phyloP scores from a whole-genome alignment of 2,329 filamentous ascomycete species.

The Penicillium nordicum region DNA sequence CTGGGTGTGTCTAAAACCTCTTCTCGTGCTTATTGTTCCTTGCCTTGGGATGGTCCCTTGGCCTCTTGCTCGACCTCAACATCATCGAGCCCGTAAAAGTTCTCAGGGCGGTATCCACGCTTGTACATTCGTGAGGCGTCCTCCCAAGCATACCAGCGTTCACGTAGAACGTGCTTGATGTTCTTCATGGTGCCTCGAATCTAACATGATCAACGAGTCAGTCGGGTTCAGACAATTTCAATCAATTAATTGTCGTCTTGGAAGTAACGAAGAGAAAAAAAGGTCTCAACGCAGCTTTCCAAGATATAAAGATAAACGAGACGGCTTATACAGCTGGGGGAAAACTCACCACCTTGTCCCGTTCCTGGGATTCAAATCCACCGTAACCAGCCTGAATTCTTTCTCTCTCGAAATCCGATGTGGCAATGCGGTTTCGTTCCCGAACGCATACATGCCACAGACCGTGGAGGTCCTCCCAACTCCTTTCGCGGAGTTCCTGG shows the following conservation, averaged over 20 bases:
- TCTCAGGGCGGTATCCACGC: conserved; percentile 35
- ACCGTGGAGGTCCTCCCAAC: conserved; percentile 86
- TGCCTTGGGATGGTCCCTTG: not conserved
- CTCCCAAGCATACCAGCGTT: conserved; percentile 80
- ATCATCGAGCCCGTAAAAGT: conserved; percentile 21
- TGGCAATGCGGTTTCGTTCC: conserved; percentile 86
- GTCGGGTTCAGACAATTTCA: not conserved
- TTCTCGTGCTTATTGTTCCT: not conserved
- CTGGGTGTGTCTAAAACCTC: not conserved
- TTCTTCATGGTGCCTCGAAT: conserved; percentile 71
- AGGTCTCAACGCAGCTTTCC: not conserved
- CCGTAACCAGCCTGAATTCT: conserved; percentile 71
- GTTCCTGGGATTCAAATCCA: conserved; percentile 59
- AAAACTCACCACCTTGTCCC: conserved; percentile 64
- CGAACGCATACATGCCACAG: conserved; percentile 94
- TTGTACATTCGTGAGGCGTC: conserved; percentile 39
- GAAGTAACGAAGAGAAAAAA: not conserved
- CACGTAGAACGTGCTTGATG: conserved; percentile 81
- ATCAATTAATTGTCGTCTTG: not conserved
- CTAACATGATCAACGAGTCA: conserved; percentile 44
- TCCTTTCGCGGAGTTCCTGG: conserved; percentile 81
- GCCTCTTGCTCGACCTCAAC: conserved; percentile 9
- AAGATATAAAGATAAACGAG: not conserved
- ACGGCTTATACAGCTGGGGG: not conserved
- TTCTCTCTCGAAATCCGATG: conserved; percentile 65